phyloP scores from a whole-genome alignment of 1,139 yeast genomes.

The Scheffersomyces segobiensis region DNA sequence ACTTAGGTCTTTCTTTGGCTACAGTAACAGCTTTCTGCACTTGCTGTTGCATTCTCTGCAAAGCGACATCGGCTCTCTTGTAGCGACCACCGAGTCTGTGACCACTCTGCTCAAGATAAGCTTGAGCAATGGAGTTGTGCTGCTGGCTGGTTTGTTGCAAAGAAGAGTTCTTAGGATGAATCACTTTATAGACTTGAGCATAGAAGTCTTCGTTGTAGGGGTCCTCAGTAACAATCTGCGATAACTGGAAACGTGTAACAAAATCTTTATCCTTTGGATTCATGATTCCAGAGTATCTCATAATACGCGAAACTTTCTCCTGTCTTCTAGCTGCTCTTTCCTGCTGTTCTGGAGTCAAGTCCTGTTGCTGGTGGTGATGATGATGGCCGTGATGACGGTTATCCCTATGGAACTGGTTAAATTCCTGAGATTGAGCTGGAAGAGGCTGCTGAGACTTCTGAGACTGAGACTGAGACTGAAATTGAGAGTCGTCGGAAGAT shows the following conservation, averaged over 20 bases:
- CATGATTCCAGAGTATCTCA: slow-evolving; percentile 90
- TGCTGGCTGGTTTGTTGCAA: slow-evolving; percentile 44
- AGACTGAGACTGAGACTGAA: slow-evolving; percentile 16
- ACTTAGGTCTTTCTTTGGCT: slow-evolving; percentile 86
- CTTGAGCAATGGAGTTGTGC: slow-evolving; percentile 79
- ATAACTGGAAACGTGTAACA: slow-evolving; percentile 89
- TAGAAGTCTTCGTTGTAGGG: slow-evolving; percentile 97
- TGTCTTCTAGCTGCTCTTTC: slow-evolving; percentile 67
- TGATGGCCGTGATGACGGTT: slow-evolving; percentile 11
- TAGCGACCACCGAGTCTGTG: slow-evolving; percentile 87
- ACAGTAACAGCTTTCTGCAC: slow-evolving; percentile 95
- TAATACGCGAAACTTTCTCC: slow-evolving; percentile 75
- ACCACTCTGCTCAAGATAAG: slow-evolving; percentile 92
- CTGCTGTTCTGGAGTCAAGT: slow-evolving; percentile 48
- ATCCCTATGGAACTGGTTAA: slow-evolving; percentile 15
- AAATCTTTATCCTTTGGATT: slow-evolving; percentile 95
- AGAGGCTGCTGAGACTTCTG: slow-evolving; percentile 7
- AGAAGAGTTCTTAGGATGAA: slow-evolving; percentile 58
- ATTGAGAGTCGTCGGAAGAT: slow-evolving; percentile 14
- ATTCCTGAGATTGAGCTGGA: slow-evolving; percentile 13
- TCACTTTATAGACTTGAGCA: slow-evolving; percentile 88
- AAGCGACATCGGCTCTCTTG: slow-evolving; percentile 89
- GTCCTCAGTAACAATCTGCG: slow-evolving; percentile 95
- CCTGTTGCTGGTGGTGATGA: slow-evolving; percentile 34
- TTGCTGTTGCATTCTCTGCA: slow-evolving; percentile 98